Evolutionary conservation across 1,139 yeast genomes (phyloP).

Genomic region (Wickerhamomyces sp.): DNA sequence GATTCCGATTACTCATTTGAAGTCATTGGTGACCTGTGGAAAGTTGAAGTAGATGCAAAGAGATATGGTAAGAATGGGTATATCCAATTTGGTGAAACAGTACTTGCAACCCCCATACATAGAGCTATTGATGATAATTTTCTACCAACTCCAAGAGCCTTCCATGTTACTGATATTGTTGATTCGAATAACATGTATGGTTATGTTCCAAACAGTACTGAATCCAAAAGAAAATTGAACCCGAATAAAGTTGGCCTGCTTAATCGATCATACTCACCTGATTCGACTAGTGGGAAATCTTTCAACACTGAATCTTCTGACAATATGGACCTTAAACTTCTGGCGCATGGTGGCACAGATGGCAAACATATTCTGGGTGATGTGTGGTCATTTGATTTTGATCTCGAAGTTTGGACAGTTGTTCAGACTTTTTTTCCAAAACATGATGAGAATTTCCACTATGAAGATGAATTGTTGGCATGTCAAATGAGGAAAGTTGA

Average conservation of each 20-base stretch:
- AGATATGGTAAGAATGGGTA: slow-evolving; percentile 30
- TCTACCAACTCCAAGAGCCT: slow-evolving; percentile 32
- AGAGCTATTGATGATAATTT: slow-evolving; percentile 10
- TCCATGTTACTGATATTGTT: slow-evolving; percentile 26
- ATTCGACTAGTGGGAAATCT: slow-evolving; percentile 4
- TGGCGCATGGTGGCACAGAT: slow-evolving; percentile 43
- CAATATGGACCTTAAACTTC: slow-evolving; percentile 16
- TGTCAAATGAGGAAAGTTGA: slow-evolving; percentile 13
- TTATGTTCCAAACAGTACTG: neutral
- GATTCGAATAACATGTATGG: slow-evolving; percentile 7
- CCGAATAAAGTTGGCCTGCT: slow-evolving; percentile 10
- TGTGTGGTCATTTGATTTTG: slow-evolving; percentile 42
- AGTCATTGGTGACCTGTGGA: slow-evolving; percentile 44
- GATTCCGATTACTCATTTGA: slow-evolving; percentile 24
- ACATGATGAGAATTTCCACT: slow-evolving; percentile 4
- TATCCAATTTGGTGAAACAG: slow-evolving; percentile 29
- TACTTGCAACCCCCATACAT: slow-evolving; percentile 27
- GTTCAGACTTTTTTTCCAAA: slow-evolving; percentile 21
- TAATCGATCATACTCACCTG: slow-evolving; percentile 9
- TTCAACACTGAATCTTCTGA: neutral
- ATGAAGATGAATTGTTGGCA: slow-evolving; percentile 1
- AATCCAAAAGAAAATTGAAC: slow-evolving; percentile 1
- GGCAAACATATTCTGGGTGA: slow-evolving; percentile 36
- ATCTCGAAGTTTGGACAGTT: slow-evolving; percentile 34
- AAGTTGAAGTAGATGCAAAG: slow-evolving; percentile 34